Percentiles rank a stretch among this genome's conserved stretches.
phyloP scores from a whole-genome alignment of 2,329 filamentous ascomycete species.

The Colletotrichum abscissum region DNA sequence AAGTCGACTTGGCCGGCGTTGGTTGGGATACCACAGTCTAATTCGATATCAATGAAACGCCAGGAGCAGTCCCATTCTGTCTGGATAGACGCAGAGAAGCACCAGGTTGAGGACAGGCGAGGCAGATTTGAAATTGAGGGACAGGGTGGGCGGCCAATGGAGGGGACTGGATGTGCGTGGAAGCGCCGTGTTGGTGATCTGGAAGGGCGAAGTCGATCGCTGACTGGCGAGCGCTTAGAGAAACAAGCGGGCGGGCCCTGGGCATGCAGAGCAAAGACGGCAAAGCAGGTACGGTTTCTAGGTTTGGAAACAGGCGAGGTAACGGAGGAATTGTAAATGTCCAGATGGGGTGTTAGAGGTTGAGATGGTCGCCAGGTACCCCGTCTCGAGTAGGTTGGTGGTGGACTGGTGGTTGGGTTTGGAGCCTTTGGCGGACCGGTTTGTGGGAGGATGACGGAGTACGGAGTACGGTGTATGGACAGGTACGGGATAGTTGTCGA shows the following conservation, averaged over 20 bases:
- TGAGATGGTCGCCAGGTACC: constrained; percentile 30
- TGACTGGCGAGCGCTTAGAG: constrained; percentile 47
- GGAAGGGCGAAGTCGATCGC: constrained; percentile 30
- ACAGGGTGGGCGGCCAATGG: constrained; percentile 42
- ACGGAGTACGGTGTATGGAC: neutral
- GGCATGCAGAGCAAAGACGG: constrained; percentile 21
- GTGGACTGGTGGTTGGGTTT: neutral
- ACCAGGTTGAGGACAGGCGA: constrained; percentile 8
- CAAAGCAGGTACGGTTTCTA: constrained; percentile 28
- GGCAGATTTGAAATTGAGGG: constrained; percentile 40
- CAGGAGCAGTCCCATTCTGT: constrained; percentile 39
- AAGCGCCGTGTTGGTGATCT: constrained; percentile 46
- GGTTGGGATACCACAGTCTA: constrained; percentile 21
- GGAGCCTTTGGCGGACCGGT: neutral
- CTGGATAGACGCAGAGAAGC: constrained; percentile 43
- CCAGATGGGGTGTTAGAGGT: constrained; percentile 24
- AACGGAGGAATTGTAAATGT: constrained; percentile 30
- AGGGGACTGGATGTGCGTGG: constrained; percentile 34
- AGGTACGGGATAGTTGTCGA: neutral
- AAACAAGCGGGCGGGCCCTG: constrained; percentile 33
- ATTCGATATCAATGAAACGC: constrained; percentile 35
- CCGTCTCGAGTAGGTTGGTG: constrained; percentile 12
- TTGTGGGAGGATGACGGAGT: neutral
- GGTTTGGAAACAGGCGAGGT: constrained; percentile 26
- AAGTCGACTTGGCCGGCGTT: constrained; percentile 32